Evolutionary conservation across 2,329 filamentous ascomycete species (phyloP), one percentile per base, ranked within the genome.

Genomic region (Colletotrichum sp.): DNA sequence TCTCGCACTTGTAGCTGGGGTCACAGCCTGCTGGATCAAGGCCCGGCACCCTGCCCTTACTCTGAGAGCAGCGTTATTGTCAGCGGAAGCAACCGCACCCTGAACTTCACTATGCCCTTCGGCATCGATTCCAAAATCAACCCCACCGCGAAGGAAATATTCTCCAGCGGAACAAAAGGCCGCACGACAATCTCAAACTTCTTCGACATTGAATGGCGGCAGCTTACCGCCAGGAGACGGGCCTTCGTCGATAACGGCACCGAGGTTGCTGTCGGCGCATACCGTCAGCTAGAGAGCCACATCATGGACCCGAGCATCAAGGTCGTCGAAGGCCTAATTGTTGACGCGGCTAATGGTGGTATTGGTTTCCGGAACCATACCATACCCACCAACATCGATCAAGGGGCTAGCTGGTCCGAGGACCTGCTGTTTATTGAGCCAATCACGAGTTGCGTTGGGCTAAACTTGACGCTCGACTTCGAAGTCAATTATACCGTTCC

Each of bases 351-450:
- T 28, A 81, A 80, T 22, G 87, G 87, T 1, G 85, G 86, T 0
- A 81, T 89, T 24, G 87, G 87, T 0, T 85, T 89, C 12, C 83
- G 88, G 28, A 88, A 88, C 75, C 87, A 88, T 73, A 88, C 84
- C 0, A 72, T 83, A 0, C 88, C 88, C 2, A 57, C 77, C 1
- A 79, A 78, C 1, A 75, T 83, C 3, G 32, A 75, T 2, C 82
- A 81, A 55, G 88, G 87, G 0, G 85, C 82, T 8, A 81, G 79
- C 3, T 89, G 88, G 88, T 80, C 81, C 0, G 88, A 90, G 72
- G 87, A 89, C 70, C 63, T 90, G 7, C 83, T 89, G 1, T 89
- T 88, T 77, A 76, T 89, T 13, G 84, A 88, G 75, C 88, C 88
- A 1, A 84, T 86, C 28, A 85, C 86, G 1, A 78, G 80, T 7